These are phyloP conservation scores for Trichoderma guizhouense DNA, from an alignment of 2,329 filamentous ascomycete species.

Conservation along the genomic window DNA sequence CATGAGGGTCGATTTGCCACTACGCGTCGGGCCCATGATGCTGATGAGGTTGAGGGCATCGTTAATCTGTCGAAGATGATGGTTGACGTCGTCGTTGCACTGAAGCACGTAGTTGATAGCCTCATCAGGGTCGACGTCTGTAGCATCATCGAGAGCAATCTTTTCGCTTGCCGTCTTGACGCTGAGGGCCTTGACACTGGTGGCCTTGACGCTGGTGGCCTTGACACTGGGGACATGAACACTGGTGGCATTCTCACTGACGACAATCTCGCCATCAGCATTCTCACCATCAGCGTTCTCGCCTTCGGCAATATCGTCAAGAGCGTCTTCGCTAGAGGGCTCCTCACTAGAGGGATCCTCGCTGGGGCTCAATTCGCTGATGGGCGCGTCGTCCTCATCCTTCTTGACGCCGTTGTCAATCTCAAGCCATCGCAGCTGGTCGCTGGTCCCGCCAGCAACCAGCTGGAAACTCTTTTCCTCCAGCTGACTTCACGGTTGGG, in stretches of 20 bases:
- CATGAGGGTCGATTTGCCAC: conserved; percentile 11
- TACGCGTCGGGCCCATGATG: conserved; percentile 15
- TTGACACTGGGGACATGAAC: background rate
- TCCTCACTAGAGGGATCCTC: background rate
- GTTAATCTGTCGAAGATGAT: conserved; percentile 10
- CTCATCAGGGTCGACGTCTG: conserved; percentile 3
- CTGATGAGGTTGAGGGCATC: conserved; percentile 15
- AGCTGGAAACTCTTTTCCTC: conserved; percentile 13
- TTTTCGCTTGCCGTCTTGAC: background rate
- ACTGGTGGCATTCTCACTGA: background rate
- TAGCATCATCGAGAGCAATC: background rate
- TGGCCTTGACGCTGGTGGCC: background rate
- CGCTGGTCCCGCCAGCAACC: conserved; percentile 10
- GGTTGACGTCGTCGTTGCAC: conserved; percentile 8
- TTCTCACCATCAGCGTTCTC: background rate
- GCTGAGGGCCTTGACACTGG: background rate
- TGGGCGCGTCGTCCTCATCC: background rate
- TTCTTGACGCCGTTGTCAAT: conserved; percentile 9
- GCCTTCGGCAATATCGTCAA: background rate
- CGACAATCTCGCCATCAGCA: background rate
- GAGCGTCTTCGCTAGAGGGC: background rate
- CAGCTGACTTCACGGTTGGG: background rate
- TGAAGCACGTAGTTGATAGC: conserved; percentile 3
- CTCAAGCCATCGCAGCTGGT: conserved; percentile 16
- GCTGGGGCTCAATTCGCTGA: background rate